phyloP scores from a whole-genome alignment of 192 early-diverging fungal species.

The Dissophora globulifera region DNA sequence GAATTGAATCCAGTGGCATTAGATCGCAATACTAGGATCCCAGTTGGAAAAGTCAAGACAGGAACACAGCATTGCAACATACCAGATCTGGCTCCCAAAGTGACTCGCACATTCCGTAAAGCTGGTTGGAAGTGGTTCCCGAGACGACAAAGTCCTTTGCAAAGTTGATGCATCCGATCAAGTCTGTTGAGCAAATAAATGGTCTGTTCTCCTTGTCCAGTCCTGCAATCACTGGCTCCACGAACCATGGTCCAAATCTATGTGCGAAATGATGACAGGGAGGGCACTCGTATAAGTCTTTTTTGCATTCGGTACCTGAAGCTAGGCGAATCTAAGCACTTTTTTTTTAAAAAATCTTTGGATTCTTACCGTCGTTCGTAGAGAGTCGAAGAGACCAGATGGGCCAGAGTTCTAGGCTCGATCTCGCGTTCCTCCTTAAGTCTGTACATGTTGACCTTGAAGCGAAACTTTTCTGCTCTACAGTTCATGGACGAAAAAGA shows the following conservation, averaged over 20 bases:
- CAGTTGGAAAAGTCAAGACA: too few species aligned
- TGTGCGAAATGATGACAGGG: background rate
- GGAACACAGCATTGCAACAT: slow-evolving; percentile 33
- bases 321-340: too few species aligned
- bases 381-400: slow-evolving; percentile 94
- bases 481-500: too few species aligned
- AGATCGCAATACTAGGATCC: too few species aligned
- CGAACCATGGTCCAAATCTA: slow-evolving; percentile 97
- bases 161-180: slow-evolving; percentile 94
- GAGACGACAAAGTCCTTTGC: slow-evolving; percentile 95
- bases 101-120: slow-evolving; percentile 97
- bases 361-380: slow-evolving; percentile 91
- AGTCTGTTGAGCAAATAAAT: slow-evolving; percentile 94
- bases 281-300: background rate
- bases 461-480: slow-evolving; percentile 88
- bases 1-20: too few species aligned
- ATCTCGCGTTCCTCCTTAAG: slow-evolving; percentile 96
- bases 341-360: too few species aligned
- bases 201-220: slow-evolving; percentile 90
- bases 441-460: slow-evolving; percentile 96
- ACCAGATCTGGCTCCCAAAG: slow-evolving; percentile 98
- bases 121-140: slow-evolving; percentile 85
- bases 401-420: slow-evolving; percentile 90
- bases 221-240: slow-evolving; percentile 95
- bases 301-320: too few species aligned